Evolutionary conservation across 352 stramenopile genomes (phyloP).

Genomic region (Phytophthora fragariaefolia): DNA sequence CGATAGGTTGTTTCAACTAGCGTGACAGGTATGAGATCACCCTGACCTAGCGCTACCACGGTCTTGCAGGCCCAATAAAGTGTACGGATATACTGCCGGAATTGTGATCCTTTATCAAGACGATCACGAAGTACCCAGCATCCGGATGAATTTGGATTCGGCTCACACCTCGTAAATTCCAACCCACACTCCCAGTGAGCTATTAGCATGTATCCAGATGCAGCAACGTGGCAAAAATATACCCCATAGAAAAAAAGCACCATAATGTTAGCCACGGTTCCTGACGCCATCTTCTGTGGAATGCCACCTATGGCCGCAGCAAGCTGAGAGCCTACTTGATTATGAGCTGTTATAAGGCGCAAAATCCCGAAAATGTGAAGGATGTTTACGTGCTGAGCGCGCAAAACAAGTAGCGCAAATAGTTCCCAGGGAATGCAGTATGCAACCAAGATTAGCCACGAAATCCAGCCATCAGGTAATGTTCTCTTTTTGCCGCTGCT

Average conservation of each 20-base stretch:
- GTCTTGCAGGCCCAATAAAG: slow-evolving; percentile 81
- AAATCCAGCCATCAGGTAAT: slow-evolving; percentile 11
- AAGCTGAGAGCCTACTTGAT: slow-evolving; percentile 21
- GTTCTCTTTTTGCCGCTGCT: slow-evolving; percentile 12
- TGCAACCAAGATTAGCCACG: slow-evolving; percentile 19
- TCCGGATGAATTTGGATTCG: slow-evolving; percentile 22
- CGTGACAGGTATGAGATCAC: slow-evolving; percentile 67
- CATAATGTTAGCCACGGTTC: slow-evolving; percentile 46
- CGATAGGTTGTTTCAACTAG: slow-evolving; percentile 63
- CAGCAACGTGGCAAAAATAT: slow-evolving; percentile 66
- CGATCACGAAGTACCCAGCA: slow-evolving; percentile 73
- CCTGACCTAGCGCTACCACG: slow-evolving; percentile 72
- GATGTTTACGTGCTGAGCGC: slow-evolving; percentile 43
- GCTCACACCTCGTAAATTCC: slow-evolving; percentile 42
- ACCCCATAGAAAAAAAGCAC: slow-evolving; percentile 55
- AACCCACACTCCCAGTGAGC: slow-evolving; percentile 52
- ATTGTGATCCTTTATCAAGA: slow-evolving; percentile 49
- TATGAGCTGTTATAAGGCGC: slow-evolving; percentile 25
- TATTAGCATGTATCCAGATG: slow-evolving; percentile 68
- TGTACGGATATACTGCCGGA: slow-evolving; percentile 61
- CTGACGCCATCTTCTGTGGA: slow-evolving; percentile 24
- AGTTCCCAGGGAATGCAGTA: slow-evolving; percentile 59
- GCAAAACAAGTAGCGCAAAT: slow-evolving; percentile 18
- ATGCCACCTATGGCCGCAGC: slow-evolving; percentile 27
- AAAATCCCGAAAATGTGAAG: slow-evolving; percentile 53